Conservation (phyloP, 495 filamentous ascomycete species). For the Cenococcum geophilum region DNA sequence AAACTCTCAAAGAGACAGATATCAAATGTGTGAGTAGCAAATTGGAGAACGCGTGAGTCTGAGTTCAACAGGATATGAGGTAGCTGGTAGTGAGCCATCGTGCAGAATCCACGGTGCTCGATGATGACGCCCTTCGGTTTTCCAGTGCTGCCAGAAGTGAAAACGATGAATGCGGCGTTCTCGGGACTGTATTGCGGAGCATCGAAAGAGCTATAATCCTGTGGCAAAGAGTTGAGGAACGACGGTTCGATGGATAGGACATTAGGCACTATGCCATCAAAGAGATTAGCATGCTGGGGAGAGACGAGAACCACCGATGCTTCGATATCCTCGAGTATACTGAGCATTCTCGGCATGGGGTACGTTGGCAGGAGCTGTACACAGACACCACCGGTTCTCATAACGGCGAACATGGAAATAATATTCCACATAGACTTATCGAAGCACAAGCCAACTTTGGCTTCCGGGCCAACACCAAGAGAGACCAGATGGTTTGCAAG, state of each 20-base stretch:
- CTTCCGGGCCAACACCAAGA: constrained; percentile 36
- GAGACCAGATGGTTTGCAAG: constrained; percentile 35
- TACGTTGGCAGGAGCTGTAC: constrained; percentile 54
- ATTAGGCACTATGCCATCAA: constrained; percentile 38
- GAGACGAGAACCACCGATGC: constrained; percentile 43
- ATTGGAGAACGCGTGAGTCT: constrained; percentile 40
- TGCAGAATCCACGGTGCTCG: constrained; percentile 26
- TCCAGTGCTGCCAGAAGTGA: constrained; percentile 43
- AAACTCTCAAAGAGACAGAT: constrained; percentile 37
- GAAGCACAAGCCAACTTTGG: constrained; percentile 48
- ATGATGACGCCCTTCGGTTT: constrained; percentile 39
- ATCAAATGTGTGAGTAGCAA: constrained; percentile 42
- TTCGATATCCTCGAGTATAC: constrained; percentile 37
- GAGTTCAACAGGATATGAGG: constrained; percentile 8
- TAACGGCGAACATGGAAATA: constrained; percentile 46
- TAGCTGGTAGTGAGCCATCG: constrained; percentile 7
- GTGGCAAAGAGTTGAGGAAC: background rate
- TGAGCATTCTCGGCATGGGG: constrained; percentile 45
- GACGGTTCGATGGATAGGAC: constrained; percentile 13
- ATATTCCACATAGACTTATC: constrained; percentile 50
- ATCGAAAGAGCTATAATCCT: constrained; percentile 1
- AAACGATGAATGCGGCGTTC: constrained; percentile 47
- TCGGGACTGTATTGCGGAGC: constrained; percentile 23
- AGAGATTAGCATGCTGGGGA: constrained; percentile 36
- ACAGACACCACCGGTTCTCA: constrained; percentile 48